phyloP scores from a whole-genome alignment of 2,329 filamentous ascomycete species.

The Neocatenulostroma microsporum region DNA sequence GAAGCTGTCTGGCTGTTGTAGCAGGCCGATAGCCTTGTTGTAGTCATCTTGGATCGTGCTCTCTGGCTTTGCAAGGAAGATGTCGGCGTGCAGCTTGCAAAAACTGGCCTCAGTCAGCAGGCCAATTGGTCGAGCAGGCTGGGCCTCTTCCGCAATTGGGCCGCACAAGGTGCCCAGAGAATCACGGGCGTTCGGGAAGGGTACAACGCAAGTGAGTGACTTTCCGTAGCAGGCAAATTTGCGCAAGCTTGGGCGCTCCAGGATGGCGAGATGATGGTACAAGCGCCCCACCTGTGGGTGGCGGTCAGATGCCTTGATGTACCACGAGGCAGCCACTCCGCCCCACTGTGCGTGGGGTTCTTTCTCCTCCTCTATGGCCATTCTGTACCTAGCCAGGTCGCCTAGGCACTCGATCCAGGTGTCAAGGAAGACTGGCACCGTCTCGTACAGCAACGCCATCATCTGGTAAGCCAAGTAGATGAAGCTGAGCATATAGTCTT shows the following conservation, averaged over 20 bases:
- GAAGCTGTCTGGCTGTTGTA: slow-evolving; percentile 52
- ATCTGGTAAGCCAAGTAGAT: slow-evolving; percentile 86
- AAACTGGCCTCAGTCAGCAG: slow-evolving; percentile 47
- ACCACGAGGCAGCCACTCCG: slow-evolving; percentile 73
- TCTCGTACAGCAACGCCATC: slow-evolving; percentile 81
- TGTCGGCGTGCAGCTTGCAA: slow-evolving; percentile 51
- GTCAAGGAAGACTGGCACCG: slow-evolving; percentile 70
- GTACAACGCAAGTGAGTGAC: slow-evolving; percentile 58
- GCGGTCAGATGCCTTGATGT: slow-evolving; percentile 69
- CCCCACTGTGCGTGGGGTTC: slow-evolving; percentile 66
- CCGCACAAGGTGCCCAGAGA: slow-evolving; percentile 62
- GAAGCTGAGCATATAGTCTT: slow-evolving; percentile 86
- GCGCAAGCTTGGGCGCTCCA: slow-evolving; percentile 62
- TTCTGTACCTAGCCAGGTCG: slow-evolving; percentile 74
- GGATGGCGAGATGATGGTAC: slow-evolving; percentile 80
- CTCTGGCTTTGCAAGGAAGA: slow-evolving; percentile 49
- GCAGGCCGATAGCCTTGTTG: slow-evolving; percentile 43
- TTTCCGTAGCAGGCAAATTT: slow-evolving; percentile 68
- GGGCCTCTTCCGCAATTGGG: slow-evolving; percentile 36
- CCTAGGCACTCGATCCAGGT: slow-evolving; percentile 94
- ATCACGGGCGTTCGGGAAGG: slow-evolving; percentile 61
- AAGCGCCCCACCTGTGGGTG: slow-evolving; percentile 68
- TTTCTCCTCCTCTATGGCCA: slow-evolving; percentile 85
- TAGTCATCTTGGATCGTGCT: slow-evolving; percentile 43
- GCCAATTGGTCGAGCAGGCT: slow-evolving; percentile 28